These are phyloP conservation scores for Psidium friedrichsthalianum DNA, from an alignment of 345 rosid genomes.

Conservation along the genomic window DNA sequence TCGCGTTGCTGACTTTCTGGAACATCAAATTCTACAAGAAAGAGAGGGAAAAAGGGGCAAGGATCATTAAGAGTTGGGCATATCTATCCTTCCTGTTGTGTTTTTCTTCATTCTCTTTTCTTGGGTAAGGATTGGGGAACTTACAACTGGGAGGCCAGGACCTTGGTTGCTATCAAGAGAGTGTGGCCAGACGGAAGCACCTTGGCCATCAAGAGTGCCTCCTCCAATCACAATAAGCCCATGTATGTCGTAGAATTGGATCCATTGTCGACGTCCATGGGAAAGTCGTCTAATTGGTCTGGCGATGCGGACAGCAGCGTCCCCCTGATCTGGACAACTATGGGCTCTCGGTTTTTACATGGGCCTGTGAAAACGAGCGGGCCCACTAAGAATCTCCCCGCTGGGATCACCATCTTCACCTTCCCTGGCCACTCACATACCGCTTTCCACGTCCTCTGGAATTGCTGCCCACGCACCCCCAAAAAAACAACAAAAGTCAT, in stretches of 20 bases:
- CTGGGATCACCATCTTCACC: constrained; percentile 31
- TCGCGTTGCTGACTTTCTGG: constrained; percentile 12
- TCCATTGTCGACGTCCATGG: constrained; percentile 25
- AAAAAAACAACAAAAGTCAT: background rate
- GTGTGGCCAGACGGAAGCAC: constrained; percentile 32
- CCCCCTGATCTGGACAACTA: constrained; percentile 24
- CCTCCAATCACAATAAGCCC: constrained; percentile 41
- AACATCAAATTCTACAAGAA: constrained; percentile 30
- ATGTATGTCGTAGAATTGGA: constrained; percentile 33
- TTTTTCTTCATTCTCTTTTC: background rate
- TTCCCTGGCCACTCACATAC: constrained; percentile 22
- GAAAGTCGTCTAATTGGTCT: constrained; percentile 10
- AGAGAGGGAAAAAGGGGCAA: background rate
- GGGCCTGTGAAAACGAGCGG: constrained; percentile 30
- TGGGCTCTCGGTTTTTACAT: constrained; percentile 17
- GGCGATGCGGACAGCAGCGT: constrained; percentile 13
- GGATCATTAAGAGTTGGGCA: background rate
- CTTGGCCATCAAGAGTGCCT: constrained; percentile 63
- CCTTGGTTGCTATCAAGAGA: background rate
- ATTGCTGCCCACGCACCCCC: constrained; percentile 6
- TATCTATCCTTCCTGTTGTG: background rate
- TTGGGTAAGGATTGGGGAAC: background rate
- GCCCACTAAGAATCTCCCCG: constrained; percentile 20
- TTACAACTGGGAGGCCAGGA: constrained; percentile 18
- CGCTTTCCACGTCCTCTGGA: constrained; percentile 27